Evolutionary conservation across 2,329 filamentous ascomycete species (phyloP), one percentile per base, ranked within the genome.

Genomic region (Aspergillus sp.): DNA sequence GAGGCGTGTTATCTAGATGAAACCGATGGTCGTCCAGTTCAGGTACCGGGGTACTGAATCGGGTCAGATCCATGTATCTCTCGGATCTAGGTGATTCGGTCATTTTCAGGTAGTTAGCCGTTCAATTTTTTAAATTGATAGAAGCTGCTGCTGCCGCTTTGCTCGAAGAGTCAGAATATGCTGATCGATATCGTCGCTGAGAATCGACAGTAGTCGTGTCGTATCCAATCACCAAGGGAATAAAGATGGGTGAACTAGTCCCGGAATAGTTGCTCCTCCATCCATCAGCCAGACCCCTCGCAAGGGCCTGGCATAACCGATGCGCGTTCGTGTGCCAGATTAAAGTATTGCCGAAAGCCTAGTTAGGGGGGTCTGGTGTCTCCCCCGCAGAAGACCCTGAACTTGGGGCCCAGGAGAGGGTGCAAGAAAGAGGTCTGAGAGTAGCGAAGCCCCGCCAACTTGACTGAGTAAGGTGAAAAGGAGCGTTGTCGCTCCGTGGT

Each of bases 311-410:
- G 71, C 73, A 74, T 71, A 71, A 72, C 72, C 74, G 71, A 69
- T 68, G 70, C 64, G 71, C 72, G 71, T 73, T 66, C 70, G 71
- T 67, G 67, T 71, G 70, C 73, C 76, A 79, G 76, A 71, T 67
- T 69, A 38, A 63, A 59, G 62, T 63, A 64, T 64, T 62, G 62
- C 67, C 2, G 68, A 69, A 79, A 78, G 78, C 72, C 84, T 80
- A 94, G 82, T 97, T 98, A 98, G 85, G 94, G 94, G 79, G 95
- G 94, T 83, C 96, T 94, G 85, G 93, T 95, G 85, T 95, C 92
- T 84, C 93, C 91, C 90, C 94, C 93, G 85, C 89, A 89, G 81
- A 94, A 94, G 88, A 96, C 93, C 93, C 93, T 92, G 85, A 89
- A 89, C 79, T 89, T 89, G 81, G 93, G 94, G 85, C 92, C 92